A percentile compares a stretch with the other conserved stretches of the same genome.
Conservation (phyloP, 1,284 basidiomycete species). For the Irpex rosettiformis region DNA sequence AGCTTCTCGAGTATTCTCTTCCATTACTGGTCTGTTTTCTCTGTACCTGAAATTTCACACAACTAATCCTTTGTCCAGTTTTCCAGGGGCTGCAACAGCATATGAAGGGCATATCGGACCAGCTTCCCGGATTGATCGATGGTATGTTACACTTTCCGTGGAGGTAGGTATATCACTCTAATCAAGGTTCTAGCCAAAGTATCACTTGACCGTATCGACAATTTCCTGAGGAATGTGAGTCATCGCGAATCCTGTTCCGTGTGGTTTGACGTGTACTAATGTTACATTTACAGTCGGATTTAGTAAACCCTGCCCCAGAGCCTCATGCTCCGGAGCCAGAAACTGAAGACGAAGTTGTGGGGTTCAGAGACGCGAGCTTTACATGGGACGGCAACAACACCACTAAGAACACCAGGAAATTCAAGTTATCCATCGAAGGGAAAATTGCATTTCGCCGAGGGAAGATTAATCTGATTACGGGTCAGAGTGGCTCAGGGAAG, state of each 20-base stretch:
- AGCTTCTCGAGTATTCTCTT: conserved; percentile 39
- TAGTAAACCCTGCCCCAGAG: background rate
- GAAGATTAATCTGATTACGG: conserved; percentile 58
- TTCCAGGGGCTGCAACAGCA: conserved; percentile 2
- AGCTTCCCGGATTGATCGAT: background rate
- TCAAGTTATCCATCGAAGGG: conserved; percentile 38
- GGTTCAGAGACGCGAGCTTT: background rate
- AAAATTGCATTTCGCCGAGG: conserved; percentile 55
- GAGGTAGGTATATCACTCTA: too few relatives aligned
- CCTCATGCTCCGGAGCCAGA: background rate
- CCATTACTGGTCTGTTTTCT: conserved; percentile 29
- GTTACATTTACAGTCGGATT: background rate
- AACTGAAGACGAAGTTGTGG: background rate
- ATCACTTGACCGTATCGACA: conserved; percentile 39
- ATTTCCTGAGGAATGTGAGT: conserved; percentile 35
- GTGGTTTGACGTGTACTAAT: background rate
- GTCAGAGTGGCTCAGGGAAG: conserved; percentile 54
- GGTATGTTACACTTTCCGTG: background rate
- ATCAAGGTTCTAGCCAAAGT: too few relatives aligned
- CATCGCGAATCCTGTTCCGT: background rate
- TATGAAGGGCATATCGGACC: conserved; percentile 12
- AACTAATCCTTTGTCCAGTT: background rate
- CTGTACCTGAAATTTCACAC: background rate
- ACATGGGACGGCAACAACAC: background rate
- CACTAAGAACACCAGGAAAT: background rate